Percentiles rank a stretch among this genome's conserved stretches.
phyloP scores from a whole-genome alignment of 2,329 filamentous ascomycete species.

The Xylaria sp. region DNA sequence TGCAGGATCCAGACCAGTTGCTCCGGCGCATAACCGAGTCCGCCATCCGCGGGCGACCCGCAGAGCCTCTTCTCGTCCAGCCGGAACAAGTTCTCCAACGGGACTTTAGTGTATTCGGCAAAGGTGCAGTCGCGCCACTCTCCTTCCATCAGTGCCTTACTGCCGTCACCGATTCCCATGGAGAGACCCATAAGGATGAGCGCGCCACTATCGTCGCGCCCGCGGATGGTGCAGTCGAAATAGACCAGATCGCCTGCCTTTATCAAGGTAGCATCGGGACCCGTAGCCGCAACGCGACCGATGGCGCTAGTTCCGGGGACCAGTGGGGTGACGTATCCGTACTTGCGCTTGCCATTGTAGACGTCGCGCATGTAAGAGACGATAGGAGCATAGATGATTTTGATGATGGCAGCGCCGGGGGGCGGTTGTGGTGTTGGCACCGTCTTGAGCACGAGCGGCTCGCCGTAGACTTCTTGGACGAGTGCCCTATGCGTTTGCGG shows the following conservation, averaged over 20 bases:
- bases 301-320: conserved; percentile 13
- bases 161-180: background rate
- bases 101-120: conserved; percentile 12
- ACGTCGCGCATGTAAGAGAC: conserved; percentile 24
- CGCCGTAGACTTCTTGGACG: conserved; percentile 22
- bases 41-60: conserved; percentile 8
- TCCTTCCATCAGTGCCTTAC: background rate
- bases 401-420: conserved; percentile 19
- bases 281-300: conserved; percentile 12
- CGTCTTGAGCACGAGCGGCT: conserved; percentile 15
- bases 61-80: conserved; percentile 11
- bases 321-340: background rate
- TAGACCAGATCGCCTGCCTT: conserved; percentile 25
- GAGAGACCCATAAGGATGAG: conserved; percentile 9
- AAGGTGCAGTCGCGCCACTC: conserved; percentile 20
- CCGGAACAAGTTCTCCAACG: conserved; percentile 11
- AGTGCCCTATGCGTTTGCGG: conserved; percentile 24
- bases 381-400: conserved; percentile 12
- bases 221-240: conserved; percentile 15
- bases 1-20: conserved; percentile 35
- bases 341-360: conserved; percentile 9
- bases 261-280: conserved; percentile 10
- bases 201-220: conserved; percentile 12
- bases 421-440: conserved; percentile 13
- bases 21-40: conserved; percentile 36